A percentile compares a stretch with the other conserved stretches of the same genome.
These are phyloP conservation scores for Fusarium aywerte DNA, from an alignment of 2,329 filamentous ascomycete genomes.

Conservation along the genomic window DNA sequence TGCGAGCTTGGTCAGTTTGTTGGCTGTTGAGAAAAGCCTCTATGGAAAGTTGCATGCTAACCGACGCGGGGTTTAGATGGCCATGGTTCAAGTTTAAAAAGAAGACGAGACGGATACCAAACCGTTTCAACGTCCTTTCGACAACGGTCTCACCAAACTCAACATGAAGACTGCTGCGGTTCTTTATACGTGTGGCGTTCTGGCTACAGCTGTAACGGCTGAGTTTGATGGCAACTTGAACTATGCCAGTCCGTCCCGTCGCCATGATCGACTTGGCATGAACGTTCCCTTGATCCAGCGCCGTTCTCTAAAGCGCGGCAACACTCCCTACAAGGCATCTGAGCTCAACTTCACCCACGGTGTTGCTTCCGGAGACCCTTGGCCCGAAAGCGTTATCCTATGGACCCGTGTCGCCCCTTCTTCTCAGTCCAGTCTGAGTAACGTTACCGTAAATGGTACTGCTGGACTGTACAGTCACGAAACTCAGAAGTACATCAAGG, in stretches of 20 bases:
- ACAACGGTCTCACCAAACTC: neutral
- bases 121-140: neutral
- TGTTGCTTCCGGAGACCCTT: conserved; percentile 62
- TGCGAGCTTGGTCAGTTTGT: conserved; percentile 7
- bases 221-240: conserved; percentile 65
- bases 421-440: conserved; percentile 57
- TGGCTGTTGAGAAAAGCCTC: conserved; percentile 4
- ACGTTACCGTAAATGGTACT: conserved; percentile 50
- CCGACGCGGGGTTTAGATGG: conserved; percentile 1
- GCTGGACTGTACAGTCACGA: conserved; percentile 60
- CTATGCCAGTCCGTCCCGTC: conserved; percentile 73
- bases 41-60: neutral
- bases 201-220: conserved; percentile 13
- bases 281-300: conserved; percentile 60
- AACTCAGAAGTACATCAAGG: conserved; percentile 55
- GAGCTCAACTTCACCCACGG: conserved; percentile 73
- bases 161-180: conserved; percentile 12
- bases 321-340: conserved; percentile 5
- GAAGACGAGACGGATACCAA: neutral
- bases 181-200: conserved; percentile 11
- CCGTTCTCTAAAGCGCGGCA: conserved; percentile 27
- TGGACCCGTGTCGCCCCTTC: conserved; percentile 61
- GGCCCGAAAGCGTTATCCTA: conserved; percentile 67
- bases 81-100: conserved; percentile 9
- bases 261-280: conserved; percentile 72